Percentiles rank a stretch among this genome's conserved stretches.
phyloP scores from a whole-genome alignment of 2,329 filamentous ascomycete species.

The Nothophoma quercina region DNA sequence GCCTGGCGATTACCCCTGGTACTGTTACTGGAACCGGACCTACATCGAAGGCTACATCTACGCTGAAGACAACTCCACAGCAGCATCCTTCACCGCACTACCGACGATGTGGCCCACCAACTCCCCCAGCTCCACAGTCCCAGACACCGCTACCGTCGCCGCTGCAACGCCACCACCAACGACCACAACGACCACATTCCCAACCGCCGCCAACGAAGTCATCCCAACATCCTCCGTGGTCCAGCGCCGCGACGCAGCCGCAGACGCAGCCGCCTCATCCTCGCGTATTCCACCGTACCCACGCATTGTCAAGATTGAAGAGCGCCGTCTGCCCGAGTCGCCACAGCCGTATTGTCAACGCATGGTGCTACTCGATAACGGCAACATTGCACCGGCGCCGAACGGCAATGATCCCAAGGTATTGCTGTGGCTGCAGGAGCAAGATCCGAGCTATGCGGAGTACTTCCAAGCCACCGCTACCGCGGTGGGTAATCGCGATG shows the following conservation, averaged over 20 bases:
- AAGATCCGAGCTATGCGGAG: conserved; percentile 46
- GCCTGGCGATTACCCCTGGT: conserved; percentile 71
- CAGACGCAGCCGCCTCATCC: conserved; percentile 28
- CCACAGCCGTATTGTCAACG: conserved; percentile 69
- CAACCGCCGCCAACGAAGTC: conserved; percentile 16
- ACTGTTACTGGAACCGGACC: conserved; percentile 74
- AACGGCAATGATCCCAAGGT: conserved; percentile 47
- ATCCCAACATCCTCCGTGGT: conserved; percentile 18
- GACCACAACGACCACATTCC: conserved; percentile 2
- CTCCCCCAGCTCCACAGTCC: conserved; percentile 23
- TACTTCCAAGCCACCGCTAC: conserved; percentile 24
- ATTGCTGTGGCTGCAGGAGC: conserved; percentile 51
- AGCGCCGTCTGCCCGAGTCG: conserved; percentile 62
- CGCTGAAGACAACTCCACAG: conserved; percentile 60
- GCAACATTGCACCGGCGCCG: conserved; percentile 50
- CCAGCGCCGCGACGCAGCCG: conserved; percentile 22
- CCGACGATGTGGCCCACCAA: conserved; percentile 33
- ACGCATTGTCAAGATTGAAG: conserved; percentile 70
- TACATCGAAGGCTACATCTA: conserved; percentile 73
- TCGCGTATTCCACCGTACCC: conserved; percentile 55
- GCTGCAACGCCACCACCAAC: conserved; percentile 19
- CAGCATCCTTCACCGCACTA: conserved; percentile 41
- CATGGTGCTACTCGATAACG: conserved; percentile 66
- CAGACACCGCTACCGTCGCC: conserved; percentile 18
- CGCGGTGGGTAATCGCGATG: conserved; percentile 23